Percentiles rank a stretch among this genome's conserved stretches.
phyloP scores from a whole-genome alignment of 208 protist genomes.

The Leishmania amazonensis region DNA sequence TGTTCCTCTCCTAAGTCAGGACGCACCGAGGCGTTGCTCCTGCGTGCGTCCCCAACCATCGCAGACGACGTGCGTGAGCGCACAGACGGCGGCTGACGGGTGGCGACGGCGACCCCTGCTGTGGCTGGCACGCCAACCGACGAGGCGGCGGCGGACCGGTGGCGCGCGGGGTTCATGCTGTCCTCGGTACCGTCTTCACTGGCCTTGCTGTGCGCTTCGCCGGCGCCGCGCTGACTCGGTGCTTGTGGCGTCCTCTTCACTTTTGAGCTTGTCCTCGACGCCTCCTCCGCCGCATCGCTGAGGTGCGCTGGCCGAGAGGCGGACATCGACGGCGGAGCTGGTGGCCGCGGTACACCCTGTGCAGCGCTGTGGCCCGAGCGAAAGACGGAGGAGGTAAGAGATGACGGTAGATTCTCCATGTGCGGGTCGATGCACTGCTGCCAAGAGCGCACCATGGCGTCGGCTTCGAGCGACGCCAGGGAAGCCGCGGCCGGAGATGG shows the following conservation, averaged over 20 bases:
- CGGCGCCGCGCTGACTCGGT: neutral
- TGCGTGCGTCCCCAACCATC: neutral
- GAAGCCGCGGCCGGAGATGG: neutral
- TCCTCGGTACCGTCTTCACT: neutral
- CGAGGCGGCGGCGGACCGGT: neutral
- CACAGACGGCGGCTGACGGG: neutral
- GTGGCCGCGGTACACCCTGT: neutral
- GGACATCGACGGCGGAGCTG: neutral
- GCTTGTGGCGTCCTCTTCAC: neutral
- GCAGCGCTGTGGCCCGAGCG: slow-evolving; percentile 3
- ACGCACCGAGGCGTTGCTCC: neutral
- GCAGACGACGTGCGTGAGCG: neutral
- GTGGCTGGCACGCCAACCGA: neutral
- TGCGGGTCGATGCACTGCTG: neutral
- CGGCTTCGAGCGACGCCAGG: neutral
- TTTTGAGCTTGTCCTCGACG: neutral
- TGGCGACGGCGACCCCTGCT: neutral
- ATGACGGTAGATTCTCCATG: neutral
- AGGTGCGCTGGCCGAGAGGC: neutral
- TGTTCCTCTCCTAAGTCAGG: neutral
- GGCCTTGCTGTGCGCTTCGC: neutral
- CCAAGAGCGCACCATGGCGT: slow-evolving; percentile 6
- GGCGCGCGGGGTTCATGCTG: neutral
- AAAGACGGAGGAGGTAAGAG: neutral
- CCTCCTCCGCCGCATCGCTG: neutral